Evolutionary conservation across 129 eudicot genomes (phyloP), one percentile per base, ranked within the genome.

Genomic region (Deinandra increscens): DNA sequence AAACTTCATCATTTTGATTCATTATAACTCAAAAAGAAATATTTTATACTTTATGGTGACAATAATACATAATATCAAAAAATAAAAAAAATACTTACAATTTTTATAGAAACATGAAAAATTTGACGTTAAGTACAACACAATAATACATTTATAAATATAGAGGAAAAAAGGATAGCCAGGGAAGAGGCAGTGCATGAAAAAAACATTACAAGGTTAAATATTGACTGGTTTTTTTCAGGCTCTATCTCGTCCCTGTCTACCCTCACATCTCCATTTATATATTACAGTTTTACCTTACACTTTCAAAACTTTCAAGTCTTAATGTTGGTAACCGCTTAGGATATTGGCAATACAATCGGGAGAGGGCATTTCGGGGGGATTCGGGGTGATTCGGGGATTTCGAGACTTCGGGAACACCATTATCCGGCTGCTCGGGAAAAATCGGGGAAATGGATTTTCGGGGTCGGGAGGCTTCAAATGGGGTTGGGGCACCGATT

Each of bases 101-200:
- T 14, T 48, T 5, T n/a, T n/a, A n/a, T 5, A 1, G 7, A 15
- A 6, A 4, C 7, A 5, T 15, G 0, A 5, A 15, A 48, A 5
- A 15, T 1, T n/a, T 43, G 19, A 48, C 20, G 7, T 15, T 22
- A 48, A n/a, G 5, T 17, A 17, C 0, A 5, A 50, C 10, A 18
- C 10, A 50, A 44, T 50, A 12, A 15, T 11, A 33, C 37, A 33
- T 33, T 2, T 5, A 33, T 33, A 33, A 33, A 34, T n/a, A n/a
- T n/a, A 49, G 65, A 53, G 56, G 41, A 81, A 44, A 70, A 38
- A 48, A n/a, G 75, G 67, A 74, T 73, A 80, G 95, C 91, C 95
- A 85, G 95, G 95, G 91, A 88, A 85, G 95, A 88, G 95, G 84
- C 88, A 88, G 95, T 85, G 95, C 95, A 79, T 49, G 91, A 78